These are phyloP conservation scores for Spathaspora arborariae DNA, from an alignment of 805 yeast genomes.

Conservation along the genomic window DNA sequence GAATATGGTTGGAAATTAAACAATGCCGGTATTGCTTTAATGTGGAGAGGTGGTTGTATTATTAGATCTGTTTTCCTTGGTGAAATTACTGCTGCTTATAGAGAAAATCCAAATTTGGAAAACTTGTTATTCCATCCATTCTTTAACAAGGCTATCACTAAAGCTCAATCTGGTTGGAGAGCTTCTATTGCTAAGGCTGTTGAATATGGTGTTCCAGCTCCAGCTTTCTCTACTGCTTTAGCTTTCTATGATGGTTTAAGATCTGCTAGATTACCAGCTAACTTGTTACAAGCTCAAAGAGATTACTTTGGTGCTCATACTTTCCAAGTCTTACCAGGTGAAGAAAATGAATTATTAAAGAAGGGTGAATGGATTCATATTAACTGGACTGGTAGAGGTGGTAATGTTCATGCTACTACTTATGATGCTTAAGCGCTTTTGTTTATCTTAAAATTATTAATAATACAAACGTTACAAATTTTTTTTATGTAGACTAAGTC, in stretches of 20 bases:
- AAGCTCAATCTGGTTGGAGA: slow-evolving; percentile 98
- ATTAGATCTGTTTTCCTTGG: slow-evolving; percentile 97
- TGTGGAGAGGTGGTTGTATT: slow-evolving; percentile 99
- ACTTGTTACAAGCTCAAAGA: slow-evolving; percentile 98
- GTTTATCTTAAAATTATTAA: not conserved
- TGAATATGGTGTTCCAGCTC: slow-evolving; percentile 90
- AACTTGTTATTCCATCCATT: slow-evolving; percentile 93
- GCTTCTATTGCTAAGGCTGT: slow-evolving; percentile 73
- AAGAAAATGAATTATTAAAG: slow-evolving; percentile 72
- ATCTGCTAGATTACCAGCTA: slow-evolving; percentile 93
- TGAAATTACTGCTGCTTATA: slow-evolving; percentile 95
- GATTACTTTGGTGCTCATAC: slow-evolving; percentile 99
- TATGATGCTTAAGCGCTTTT: slow-evolving; percentile 68
- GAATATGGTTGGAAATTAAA: slow-evolving; percentile 96
- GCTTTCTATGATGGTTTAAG: slow-evolving; percentile 99
- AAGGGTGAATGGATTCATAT: slow-evolving; percentile 82
- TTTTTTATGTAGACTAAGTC: not conserved
- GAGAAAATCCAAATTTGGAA: slow-evolving; percentile 88
- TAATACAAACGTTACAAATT: not conserved
- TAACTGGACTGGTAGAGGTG: slow-evolving; percentile 99
- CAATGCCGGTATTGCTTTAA: slow-evolving; percentile 96
- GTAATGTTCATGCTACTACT: slow-evolving; percentile 93
- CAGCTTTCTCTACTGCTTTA: slow-evolving; percentile 96
- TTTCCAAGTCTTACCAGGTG: slow-evolving; percentile 89
- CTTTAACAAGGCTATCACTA: slow-evolving; percentile 85